Evolutionary conservation across 139 green algal genomes (phyloP).

Genomic region (Eudorina sp.): DNA sequence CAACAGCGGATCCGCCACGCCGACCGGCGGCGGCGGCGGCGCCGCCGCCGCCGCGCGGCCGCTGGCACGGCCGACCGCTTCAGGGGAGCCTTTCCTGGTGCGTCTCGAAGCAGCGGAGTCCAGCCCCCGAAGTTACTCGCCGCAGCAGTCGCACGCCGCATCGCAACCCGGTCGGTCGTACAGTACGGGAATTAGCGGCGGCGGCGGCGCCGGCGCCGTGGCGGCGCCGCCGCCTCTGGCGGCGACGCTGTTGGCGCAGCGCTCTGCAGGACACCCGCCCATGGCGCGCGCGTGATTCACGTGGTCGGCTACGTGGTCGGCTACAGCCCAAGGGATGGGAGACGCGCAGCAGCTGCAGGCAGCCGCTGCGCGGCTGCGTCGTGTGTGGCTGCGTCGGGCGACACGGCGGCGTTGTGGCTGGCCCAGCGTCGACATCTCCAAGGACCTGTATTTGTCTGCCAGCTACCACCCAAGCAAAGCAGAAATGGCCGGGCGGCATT

Average conservation of each 20-base stretch:
- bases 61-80: not conserved
- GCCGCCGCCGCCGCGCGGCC: no score
- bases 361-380: no score
- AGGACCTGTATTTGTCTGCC: no score
- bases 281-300: not conserved
- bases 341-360: no score
- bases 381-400: no score
- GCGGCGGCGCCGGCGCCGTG: not conserved
- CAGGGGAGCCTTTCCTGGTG: not conserved
- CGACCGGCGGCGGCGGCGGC: not conserved
- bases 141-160: not conserved
- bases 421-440: no score
- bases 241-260: not conserved
- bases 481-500: no score
- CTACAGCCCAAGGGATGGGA: no score
- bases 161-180: not conserved
- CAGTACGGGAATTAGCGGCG: not conserved
- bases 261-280: not conserved
- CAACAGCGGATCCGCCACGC: not conserved
- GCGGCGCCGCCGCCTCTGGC: not conserved
- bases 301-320: no score
- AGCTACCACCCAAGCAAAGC: no score
- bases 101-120: not conserved
- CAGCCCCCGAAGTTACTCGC: not conserved
- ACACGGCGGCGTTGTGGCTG: no score